These are phyloP conservation scores for Isochrysis galbana DNA, from an alignment of 78 protist genomes.

Conservation along the genomic window DNA sequence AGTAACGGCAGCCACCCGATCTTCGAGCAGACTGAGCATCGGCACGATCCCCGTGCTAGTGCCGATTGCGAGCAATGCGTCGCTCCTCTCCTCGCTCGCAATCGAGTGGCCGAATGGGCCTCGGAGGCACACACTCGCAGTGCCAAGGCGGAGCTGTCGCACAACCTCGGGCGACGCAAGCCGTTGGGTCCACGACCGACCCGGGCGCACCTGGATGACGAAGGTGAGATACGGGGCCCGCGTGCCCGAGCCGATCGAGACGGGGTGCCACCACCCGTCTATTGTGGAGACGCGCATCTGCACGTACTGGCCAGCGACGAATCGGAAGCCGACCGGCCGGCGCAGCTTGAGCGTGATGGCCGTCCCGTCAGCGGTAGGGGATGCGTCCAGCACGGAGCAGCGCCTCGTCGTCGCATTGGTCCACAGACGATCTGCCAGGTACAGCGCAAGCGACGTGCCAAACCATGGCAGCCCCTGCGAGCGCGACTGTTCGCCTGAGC, in stretches of 20 bases:
- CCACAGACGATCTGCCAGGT: neutral
- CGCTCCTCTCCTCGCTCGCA: neutral
- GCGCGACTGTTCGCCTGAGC: neutral
- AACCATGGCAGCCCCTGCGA: neutral
- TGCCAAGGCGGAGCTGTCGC: too few relatives aligned
- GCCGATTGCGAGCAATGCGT: neutral
- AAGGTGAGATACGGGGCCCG: neutral
- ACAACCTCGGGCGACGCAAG: too few relatives aligned
- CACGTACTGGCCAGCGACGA: neutral
- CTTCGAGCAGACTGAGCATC: neutral
- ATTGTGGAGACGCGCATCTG: neutral
- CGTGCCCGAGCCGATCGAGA: neutral
- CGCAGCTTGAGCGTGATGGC: neutral
- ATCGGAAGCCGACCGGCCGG: neutral
- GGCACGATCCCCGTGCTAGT: neutral
- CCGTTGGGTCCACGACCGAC: neutral
- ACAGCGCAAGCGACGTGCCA: neutral
- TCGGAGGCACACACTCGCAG: neutral
- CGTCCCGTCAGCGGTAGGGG: neutral
- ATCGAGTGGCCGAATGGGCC: neutral
- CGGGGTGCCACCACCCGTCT: neutral
- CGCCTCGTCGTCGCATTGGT: neutral
- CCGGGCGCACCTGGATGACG: neutral
- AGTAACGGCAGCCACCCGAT: neutral
- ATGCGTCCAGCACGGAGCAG: neutral